Evolutionary conservation across 2,329 filamentous ascomycete species (phyloP).

Genomic region (Myriangium duriaei): DNA sequence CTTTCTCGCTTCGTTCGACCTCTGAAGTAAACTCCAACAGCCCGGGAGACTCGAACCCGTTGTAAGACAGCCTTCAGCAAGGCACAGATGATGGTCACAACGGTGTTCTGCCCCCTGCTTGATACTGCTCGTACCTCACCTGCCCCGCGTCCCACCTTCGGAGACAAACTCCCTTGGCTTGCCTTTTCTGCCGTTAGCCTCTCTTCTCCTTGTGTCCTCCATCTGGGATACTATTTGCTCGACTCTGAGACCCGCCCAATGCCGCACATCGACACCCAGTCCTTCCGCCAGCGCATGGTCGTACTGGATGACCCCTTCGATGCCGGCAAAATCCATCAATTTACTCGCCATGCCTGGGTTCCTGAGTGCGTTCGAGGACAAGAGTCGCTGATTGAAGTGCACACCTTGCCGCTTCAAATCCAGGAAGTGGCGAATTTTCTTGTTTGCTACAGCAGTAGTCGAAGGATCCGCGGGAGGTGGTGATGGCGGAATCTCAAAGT

Average conservation of each 20-base stretch:
- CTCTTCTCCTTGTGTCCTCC: slow-evolving; percentile 5
- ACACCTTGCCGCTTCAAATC: slow-evolving; percentile 62
- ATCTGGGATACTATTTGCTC: slow-evolving; percentile 11
- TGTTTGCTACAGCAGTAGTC: slow-evolving; percentile 33
- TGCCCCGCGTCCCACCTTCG: no score
- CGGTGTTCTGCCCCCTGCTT: no score
- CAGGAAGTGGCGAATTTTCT: slow-evolving; percentile 63
- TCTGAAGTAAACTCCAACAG: no score
- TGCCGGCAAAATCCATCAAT: slow-evolving; percentile 55
- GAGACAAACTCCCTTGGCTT: slow-evolving; percentile 6
- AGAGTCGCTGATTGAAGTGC: slow-evolving; percentile 67
- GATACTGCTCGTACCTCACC: no score
- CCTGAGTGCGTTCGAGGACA: slow-evolving; percentile 51
- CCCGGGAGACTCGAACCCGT: no score
- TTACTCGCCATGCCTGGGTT: slow-evolving; percentile 64
- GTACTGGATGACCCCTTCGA: slow-evolving; percentile 49
- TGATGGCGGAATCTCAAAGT: slow-evolving; percentile 62
- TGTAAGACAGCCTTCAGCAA: no score
- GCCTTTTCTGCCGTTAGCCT: slow-evolving; percentile 1
- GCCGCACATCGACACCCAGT: slow-evolving; percentile 23
- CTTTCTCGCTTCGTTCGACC: no score
- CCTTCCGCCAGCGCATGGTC: slow-evolving; percentile 40
- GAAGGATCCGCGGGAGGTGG: slow-evolving; percentile 42
- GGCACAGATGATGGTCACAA: no score
- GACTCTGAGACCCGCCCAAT: slow-evolving; percentile 4